Conservation (phyloP, 768 basidiomycete species). For the Amanita molliuscula region DNA sequence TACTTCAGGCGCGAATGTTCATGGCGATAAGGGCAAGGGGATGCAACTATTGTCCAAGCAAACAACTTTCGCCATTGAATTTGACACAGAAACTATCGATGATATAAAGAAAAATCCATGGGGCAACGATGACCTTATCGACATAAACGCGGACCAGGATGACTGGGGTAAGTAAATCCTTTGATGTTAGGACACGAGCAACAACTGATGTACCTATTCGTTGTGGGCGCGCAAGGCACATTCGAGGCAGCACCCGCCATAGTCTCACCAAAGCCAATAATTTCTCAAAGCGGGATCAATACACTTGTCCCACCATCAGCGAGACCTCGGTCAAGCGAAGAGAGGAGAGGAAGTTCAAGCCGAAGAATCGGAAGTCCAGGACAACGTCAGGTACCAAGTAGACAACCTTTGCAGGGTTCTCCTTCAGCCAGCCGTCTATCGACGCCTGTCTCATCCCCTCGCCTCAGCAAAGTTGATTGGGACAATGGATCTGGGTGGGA, state of each 20-base stretch:
- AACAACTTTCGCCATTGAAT: slow-evolving; percentile 12
- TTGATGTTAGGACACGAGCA: neutral
- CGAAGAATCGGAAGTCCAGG: neutral
- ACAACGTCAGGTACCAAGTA: slow-evolving; percentile 1
- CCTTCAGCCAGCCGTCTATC: slow-evolving; percentile 12
- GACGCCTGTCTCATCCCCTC: slow-evolving; percentile 14
- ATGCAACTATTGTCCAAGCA: slow-evolving; percentile 58
- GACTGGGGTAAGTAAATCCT: slow-evolving; percentile 77
- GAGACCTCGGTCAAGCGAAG: neutral
- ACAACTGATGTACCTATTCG: neutral
- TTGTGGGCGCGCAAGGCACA: slow-evolving; percentile 35
- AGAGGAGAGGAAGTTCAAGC: neutral
- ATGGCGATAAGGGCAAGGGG: slow-evolving; percentile 30
- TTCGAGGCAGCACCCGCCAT: slow-evolving; percentile 52
- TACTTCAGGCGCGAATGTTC: neutral
- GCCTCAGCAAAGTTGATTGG: slow-evolving; percentile 16
- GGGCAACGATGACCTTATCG: slow-evolving; percentile 79
- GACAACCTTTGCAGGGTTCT: neutral
- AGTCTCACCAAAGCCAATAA: slow-evolving; percentile 10
- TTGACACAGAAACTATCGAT: slow-evolving; percentile 42
- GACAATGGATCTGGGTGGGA: slow-evolving; percentile 17
- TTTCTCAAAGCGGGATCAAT: neutral
- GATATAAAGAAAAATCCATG: slow-evolving; percentile 42
- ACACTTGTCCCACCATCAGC: slow-evolving; percentile 4
- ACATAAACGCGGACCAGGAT: slow-evolving; percentile 85